These are phyloP conservation scores for Teunomyces gatunensis DNA, from an alignment of 805 yeast genomes.

Conservation along the genomic window DNA sequence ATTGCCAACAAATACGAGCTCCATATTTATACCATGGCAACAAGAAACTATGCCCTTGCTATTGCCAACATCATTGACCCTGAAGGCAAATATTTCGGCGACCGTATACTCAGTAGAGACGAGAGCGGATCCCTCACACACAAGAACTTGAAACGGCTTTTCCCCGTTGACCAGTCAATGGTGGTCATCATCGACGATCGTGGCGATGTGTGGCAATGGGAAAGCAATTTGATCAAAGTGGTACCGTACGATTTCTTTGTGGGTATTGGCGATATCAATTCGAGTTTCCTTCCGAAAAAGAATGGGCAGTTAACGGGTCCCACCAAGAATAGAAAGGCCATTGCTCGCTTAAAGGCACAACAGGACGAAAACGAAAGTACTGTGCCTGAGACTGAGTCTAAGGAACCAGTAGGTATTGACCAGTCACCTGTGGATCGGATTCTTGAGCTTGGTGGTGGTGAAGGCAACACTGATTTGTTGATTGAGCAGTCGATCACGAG, in stretches of 20 bases:
- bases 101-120: constrained; percentile 86
- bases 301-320: constrained; percentile 58
- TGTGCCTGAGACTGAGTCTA: constrained; percentile 5
- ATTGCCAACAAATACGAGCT: constrained; percentile 72
- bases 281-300: constrained; percentile 85
- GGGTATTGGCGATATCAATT: constrained; percentile 96
- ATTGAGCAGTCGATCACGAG: constrained; percentile 60
- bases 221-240: constrained; percentile 83
- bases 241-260: constrained; percentile 95
- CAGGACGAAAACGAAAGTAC: constrained; percentile 15
- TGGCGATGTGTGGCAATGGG: constrained; percentile 99
- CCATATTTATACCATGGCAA: constrained; percentile 98
- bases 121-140: constrained; percentile 92
- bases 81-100: constrained; percentile 80
- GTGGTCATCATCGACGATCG: constrained; percentile 95
- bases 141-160: constrained; percentile 80
- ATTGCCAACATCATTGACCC: constrained; percentile 94
- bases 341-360: constrained; percentile 53
- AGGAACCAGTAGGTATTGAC: constrained; percentile 9
- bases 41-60: constrained; percentile 85
- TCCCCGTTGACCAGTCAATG: constrained; percentile 96
- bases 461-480: constrained; percentile 46
- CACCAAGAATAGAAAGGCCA: constrained; percentile 54
- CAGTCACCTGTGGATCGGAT: constrained; percentile 48
- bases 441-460: constrained; percentile 50